A percentile compares a stretch with the other conserved stretches of the same genome.
Conservation (phyloP, 2,329 filamentous ascomycete species). For the Fusarium sp. region DNA sequence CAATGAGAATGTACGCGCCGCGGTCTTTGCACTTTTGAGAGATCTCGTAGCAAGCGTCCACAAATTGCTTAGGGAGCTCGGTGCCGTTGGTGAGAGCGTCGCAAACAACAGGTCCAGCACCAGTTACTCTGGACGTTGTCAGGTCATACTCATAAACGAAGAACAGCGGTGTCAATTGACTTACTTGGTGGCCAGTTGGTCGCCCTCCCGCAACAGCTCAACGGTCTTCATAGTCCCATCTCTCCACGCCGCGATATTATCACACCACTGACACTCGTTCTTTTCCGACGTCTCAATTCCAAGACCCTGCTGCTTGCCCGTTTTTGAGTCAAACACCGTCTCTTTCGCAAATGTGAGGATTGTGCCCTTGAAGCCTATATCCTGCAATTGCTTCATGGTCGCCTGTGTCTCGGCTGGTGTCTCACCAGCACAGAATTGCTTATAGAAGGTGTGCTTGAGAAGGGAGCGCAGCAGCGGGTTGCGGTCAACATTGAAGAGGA, state of each 20-base stretch:
- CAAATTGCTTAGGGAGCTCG: conserved; percentile 57
- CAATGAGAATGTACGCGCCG: conserved; percentile 59
- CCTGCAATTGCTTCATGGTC: conserved; percentile 59
- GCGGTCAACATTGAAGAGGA: conserved; percentile 60
- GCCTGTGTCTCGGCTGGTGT: conserved; percentile 60
- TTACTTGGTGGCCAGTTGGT: conserved; percentile 57
- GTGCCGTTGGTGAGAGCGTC: conserved; percentile 54
- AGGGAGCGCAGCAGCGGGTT: conserved; percentile 63
- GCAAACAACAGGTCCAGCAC: conserved; percentile 58
- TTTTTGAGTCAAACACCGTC: conserved; percentile 57
- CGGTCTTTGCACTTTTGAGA: conserved; percentile 55
- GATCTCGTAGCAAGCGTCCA: conserved; percentile 58
- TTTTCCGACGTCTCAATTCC: conserved; percentile 55
- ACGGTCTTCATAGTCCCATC: conserved; percentile 52
- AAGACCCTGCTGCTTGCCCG: conserved; percentile 40
- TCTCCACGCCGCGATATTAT: conserved; percentile 56
- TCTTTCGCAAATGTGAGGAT: conserved; percentile 68
- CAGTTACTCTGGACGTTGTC: conserved; percentile 54
- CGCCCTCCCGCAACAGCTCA: conserved; percentile 51
- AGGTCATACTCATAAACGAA: not conserved
- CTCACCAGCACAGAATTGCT: conserved; percentile 70
- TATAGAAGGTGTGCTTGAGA: conserved; percentile 65
- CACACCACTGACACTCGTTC: conserved; percentile 55
- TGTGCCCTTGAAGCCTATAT: conserved; percentile 67
- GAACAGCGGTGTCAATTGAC: conserved; percentile 9